Base-by-base conservation (phyloP, 169 alveolate genomes). In the Plasmodium cynomolgi region DNA sequence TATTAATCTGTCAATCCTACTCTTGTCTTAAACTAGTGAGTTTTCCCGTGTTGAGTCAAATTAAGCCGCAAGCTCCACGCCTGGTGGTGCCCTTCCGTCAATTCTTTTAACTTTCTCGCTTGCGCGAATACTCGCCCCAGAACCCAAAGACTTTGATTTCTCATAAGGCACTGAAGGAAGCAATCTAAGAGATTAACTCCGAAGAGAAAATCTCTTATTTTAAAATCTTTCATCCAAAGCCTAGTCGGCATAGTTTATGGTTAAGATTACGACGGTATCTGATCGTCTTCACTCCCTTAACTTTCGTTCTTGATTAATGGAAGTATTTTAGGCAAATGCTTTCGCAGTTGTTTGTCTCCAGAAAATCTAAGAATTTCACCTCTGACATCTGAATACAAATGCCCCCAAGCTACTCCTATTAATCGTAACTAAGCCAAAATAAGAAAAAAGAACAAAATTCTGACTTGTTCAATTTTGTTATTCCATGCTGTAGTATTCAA, bases 121-220 rank as follows among this genome's bases (percentile, higher is more conserved):
- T 97, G 99, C 99, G 98, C 97, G 98, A 98, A 98, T 97, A 97
- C 98, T 97, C 98, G 98, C 98, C 99, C 98, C 98, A 95, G 98
- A 97, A 96, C 98, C 98, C 98, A 97, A 97, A 97, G 98, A 95
- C 98, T 97, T 95, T 96, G 98, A 93, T 96, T 97, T 98, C 98
- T 97, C 98, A 96, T 95, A 97, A 97, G 98, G 98, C 96, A 97
- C 98, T 95, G 97, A 84, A 95, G 97, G 96, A 84, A 96, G 93
- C 95, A n/a, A n/a, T n/a, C n/a, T n/a, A n/a, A n/a, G n/a, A n/a
- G n/a, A n/a, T n/a, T n/a, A n/a, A n/a, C n/a, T n/a, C n/a, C n/a
- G n/a, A n/a, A n/a, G n/a, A n/a, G n/a, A n/a, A n/a, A n/a, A n/a
- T n/a, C n/a, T n/a, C n/a, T n/a, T n/a, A n/a, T n/a, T n/a, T n/a